Evolutionary conservation across 1,284 basidiomycete genomes (phyloP), one percentile per base, ranked within the genome.

Genomic region (Volvariella surrecta): DNA sequence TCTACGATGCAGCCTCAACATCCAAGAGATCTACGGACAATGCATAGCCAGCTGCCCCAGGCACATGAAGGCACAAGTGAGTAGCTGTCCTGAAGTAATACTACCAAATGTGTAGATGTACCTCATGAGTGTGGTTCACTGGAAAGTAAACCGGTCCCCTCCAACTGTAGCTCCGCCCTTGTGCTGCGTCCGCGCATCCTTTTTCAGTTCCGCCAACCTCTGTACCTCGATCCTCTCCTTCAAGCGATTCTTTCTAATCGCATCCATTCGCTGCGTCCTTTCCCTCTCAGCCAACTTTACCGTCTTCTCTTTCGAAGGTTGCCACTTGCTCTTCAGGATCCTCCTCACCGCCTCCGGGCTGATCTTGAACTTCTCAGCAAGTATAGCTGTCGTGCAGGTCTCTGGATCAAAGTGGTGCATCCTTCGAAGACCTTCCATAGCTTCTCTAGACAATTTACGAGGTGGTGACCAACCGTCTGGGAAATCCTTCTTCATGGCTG

Each of bases 321-420:
- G 67, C 82, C 87, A 95, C 53, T 74, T 81, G 63, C 84, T 88
- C 64, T 78, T 82, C 55, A 95, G 63, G 48, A 96, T 90, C 50
- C 92, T 70, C 49, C 82, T 69, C 34, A 95, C 84, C 7, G 88
- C 90, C 67, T 96, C 93, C 37, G 85, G 79, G 55, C 82, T 88
- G 57, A 95, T 79, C 55, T 71, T 80, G 64, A 95, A 96, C 55
- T 78, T 77, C 46, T 82, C 72, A 16, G 88, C 80, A 13, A 96
- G 77, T 0, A 82, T 63, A 15, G 80, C 72, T 11, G 82, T 84
- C 19, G 74, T 74, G 63, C 87, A 92, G 24, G 64, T 73, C 40
- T 69, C 68, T 3, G 85, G 83, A 58, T 95, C 81, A 38, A 79
- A 60, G 31, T 64, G 59, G 60, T 94, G 77, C 49, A 96, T 67